Conservation (phyloP, 306 rosid genomes). For the Cercis canadensis region DNA sequence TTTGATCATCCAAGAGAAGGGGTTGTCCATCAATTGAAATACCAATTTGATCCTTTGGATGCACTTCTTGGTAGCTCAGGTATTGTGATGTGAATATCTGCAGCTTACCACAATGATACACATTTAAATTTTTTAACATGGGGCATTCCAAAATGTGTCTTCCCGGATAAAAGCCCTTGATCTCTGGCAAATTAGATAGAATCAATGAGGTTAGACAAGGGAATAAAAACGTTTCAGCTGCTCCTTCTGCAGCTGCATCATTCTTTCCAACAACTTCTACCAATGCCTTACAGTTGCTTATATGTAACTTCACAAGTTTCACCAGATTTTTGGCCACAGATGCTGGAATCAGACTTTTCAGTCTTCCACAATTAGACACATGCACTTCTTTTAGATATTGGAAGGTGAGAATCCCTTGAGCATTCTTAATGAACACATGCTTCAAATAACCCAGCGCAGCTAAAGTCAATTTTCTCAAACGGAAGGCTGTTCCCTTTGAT, state of each 20-base stretch:
- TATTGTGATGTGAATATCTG: not conserved
- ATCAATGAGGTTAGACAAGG: not conserved
- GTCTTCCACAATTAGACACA: not conserved
- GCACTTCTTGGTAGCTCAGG: not conserved
- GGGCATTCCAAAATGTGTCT: not conserved
- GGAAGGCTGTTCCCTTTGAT: not conserved
- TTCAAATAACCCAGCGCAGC: slow-evolving; percentile 25
- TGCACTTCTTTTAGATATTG: slow-evolving; percentile 7
- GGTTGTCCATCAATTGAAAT: not conserved
- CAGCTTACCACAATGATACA: not conserved
- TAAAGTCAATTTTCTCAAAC: not conserved
- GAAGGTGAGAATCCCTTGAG: not conserved
- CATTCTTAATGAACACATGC: slow-evolving; percentile 33
- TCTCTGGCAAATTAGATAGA: not conserved
- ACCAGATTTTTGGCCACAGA: not conserved
- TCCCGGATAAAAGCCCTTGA: not conserved
- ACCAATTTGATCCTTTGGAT: not conserved
- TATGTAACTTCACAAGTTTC: not conserved
- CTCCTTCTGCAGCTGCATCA: not conserved
- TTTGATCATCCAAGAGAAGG: not conserved
- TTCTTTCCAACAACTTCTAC: not conserved
- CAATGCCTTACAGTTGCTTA: not conserved
- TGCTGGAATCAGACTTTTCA: slow-evolving; percentile 15
- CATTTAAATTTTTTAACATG: not conserved
- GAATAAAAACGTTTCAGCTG: not conserved